Base-by-base conservation (phyloP, 1,284 basidiomycete genomes). In the Earliella scabrosa region DNA sequence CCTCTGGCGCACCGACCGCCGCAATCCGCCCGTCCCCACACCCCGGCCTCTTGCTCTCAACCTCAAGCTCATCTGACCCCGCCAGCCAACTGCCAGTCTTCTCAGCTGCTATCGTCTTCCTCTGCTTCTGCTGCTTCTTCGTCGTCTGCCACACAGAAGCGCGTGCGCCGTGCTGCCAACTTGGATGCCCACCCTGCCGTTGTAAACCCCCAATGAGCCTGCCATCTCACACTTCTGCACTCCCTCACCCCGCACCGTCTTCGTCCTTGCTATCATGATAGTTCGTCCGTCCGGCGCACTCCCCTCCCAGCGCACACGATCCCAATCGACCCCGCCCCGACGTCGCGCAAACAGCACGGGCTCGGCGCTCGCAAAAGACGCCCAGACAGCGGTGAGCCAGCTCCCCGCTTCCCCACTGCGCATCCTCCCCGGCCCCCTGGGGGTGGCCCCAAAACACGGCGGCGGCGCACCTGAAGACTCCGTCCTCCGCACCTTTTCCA, bases 311-410 rank as follows among this genome's bases (percentile, higher is more conserved):
- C 48, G 24, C 51, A 32, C 56, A 35, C 60, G 52, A 10, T 48
- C 60, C 14, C 60, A 58, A 43, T 54, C 54, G 7, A 54, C 51
- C 7, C 60, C 56, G 13, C 46, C 52, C 11, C 60, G 57, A 38
- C 57, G 52, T 18, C 60, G 60, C 50, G 53, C 60, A 13, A 56
- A 54, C 43, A 62, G 57, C 57, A 52, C 51, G 24, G 47, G 45
- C 11, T 53, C 56, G 2, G 27, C 52, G 10, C 34, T 52, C 45
- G 32, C 40, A 6, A 52, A 45, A 21, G 45, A 47, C 4, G 35
- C 35, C 40, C 51, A 20, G 16, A 8, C 34, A 26, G 13, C 23
- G 11, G 34, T 18, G 23, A 32, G 13, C 2, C 40, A 54, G 23
- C 35, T 46, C 16, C 39, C 54, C 21, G 20, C 54, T 21, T 36